Base-by-base conservation (phyloP, 164 flowering plant genomes). In the Echeveria elegans region DNA sequence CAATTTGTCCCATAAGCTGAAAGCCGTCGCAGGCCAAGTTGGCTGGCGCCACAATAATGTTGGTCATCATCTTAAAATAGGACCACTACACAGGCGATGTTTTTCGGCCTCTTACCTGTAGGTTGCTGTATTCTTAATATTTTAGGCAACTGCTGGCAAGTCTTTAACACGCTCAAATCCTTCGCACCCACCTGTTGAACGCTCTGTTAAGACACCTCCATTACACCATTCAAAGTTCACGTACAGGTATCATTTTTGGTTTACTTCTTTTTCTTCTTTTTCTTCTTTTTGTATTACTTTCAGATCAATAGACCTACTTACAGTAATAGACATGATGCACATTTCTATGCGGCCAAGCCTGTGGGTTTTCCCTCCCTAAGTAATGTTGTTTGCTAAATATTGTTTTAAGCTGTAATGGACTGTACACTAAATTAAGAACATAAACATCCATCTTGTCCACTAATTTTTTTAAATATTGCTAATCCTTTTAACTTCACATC, bases 231-330 rank as follows among this genome's bases (percentile, higher is more conserved):
- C 94, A 65, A 89, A 85, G 74, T 71, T 73, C 64, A 77, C 84
- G 21, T 89, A 83, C 76, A 82, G 91, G 98, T 89, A 75, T 63
- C 28, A n/a, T n/a, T n/a, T n/a, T n/a, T n/a, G n/a, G n/a, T n/a
- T n/a, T 0, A 36, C 38, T 5, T 5, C 6, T 36, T 5, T 36
- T 36, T 5, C 1, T 36, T 36, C n/a, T 36, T 10, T 36, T 36
- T 10, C 38, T 36, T 36, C 15, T 34, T 34, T 34, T 34, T 34
- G 2, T 40, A 40, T 40, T 40, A 8, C 45, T 9, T 40, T 40
- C 0, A 40, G 45, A 5, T 2, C 8, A 40, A 11, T 40, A 7
- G 8, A 15, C 45, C 45, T 7, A 40, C 45, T 40, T 40, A 8
- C 45, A 40, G 45, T 8, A 40, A 12, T 40, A 40, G n/a, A n/a